Conservation (phyloP, 2,329 filamentous ascomycete species). For the Davidsoniella virescens region DNA sequence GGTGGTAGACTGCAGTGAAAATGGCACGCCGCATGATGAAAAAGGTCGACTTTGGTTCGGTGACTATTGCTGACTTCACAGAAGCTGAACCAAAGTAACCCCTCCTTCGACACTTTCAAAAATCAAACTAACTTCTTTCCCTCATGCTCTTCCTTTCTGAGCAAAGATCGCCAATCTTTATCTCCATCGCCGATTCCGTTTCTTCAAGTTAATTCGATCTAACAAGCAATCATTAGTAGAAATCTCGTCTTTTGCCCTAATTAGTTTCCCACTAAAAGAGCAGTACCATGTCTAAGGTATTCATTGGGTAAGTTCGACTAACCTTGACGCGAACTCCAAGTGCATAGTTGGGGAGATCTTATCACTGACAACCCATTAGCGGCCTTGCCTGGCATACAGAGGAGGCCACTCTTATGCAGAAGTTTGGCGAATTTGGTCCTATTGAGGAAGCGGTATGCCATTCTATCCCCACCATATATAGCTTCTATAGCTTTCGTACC, state of each 20-base stretch:
- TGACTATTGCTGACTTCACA: too few relatives aligned
- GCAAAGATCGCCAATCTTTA: background rate
- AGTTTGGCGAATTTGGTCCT: conserved; percentile 80
- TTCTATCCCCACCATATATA: too few relatives aligned
- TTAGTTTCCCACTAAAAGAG: background rate
- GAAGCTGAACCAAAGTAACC: background rate
- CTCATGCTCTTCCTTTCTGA: background rate
- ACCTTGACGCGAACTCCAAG: background rate
- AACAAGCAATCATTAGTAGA: background rate
- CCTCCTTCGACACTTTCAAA: background rate
- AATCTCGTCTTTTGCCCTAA: background rate
- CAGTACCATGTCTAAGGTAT: conserved; percentile 70
- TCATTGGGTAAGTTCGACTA: conserved; percentile 61
- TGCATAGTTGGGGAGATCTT: background rate
- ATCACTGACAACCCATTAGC: conserved; percentile 27
- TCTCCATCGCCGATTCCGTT: background rate
- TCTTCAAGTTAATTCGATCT: background rate
- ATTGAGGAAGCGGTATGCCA: conserved; percentile 87
- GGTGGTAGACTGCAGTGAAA: too few relatives aligned
- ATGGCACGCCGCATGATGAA: too few relatives aligned
- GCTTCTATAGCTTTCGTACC: background rate
- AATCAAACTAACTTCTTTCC: background rate
- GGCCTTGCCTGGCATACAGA: conserved; percentile 98
- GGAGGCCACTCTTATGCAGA: conserved; percentile 67
- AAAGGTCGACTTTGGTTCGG: too few relatives aligned